phyloP scores from a whole-genome alignment of 78 protist species.

The Tieghemostelium lacteum region DNA sequence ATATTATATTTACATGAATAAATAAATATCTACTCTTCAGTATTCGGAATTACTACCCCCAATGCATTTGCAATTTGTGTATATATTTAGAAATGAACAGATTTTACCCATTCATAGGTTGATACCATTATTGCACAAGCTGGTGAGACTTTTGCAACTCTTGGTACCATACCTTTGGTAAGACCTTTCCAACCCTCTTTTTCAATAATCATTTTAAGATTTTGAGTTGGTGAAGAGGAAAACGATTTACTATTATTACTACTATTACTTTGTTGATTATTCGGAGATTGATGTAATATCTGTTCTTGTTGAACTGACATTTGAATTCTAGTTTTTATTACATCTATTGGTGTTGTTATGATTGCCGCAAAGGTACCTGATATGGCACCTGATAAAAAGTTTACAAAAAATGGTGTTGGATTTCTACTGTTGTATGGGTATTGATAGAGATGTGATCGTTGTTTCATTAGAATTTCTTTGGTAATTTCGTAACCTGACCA shows the following conservation, averaged over 20 bases:
- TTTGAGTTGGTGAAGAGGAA: background rate
- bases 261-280: background rate
- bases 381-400: slow-evolving; percentile 81
- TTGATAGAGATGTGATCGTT: too few species aligned
- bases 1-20: too few species aligned
- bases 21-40: too few species aligned
- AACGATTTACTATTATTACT: slow-evolving; percentile 1
- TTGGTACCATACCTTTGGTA: slow-evolving; percentile 79
- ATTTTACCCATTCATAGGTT: slow-evolving; percentile 79
- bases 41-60: too few species aligned
- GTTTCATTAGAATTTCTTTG: slow-evolving; percentile 13
- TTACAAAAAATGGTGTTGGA: slow-evolving; percentile 35
- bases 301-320: slow-evolving; percentile 37
- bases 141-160: slow-evolving; percentile 88
- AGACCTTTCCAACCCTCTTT: slow-evolving; percentile 81
- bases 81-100: background rate
- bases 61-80: too few species aligned
- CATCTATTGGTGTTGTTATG: slow-evolving; percentile 88
- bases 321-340: slow-evolving; percentile 87
- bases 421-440: background rate
- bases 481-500: slow-evolving; percentile 81
- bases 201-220: slow-evolving; percentile 6
- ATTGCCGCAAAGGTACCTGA: slow-evolving; percentile 82
- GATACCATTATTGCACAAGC: slow-evolving; percentile 92
- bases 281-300: too few species aligned